phyloP scores from a whole-genome alignment of 2,329 filamentous ascomycete species.

The Pseudogymnoascus sp. region DNA sequence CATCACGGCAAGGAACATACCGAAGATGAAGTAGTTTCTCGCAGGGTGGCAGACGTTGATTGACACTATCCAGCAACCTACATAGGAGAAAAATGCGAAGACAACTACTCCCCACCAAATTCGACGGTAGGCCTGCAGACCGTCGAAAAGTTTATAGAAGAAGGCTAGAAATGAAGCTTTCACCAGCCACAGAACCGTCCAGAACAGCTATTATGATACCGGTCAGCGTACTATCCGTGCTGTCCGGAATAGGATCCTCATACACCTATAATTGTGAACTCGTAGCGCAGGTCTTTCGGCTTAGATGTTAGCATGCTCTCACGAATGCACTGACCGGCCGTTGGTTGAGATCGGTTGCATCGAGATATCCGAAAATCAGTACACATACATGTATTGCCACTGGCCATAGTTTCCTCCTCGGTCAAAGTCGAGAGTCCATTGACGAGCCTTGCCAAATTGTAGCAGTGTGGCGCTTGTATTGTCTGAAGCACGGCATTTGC shows the following conservation, averaged over 20 bases:
- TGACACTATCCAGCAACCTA: background rate
- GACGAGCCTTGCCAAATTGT: background rate
- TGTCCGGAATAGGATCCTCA: background rate
- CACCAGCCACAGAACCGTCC: conserved; percentile 10
- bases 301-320: background rate
- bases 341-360: background rate
- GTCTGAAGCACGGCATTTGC: conserved; percentile 3
- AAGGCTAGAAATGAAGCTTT: conserved; percentile 11
- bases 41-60: background rate
- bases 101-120: conserved; percentile 2
- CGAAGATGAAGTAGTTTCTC: background rate
- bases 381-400: background rate
- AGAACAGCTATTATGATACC: background rate
- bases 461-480: background rate
- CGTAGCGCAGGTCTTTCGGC: background rate
- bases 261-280: background rate
- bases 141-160: conserved; percentile 9
- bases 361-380: background rate
- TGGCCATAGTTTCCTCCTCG: background rate
- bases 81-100: conserved; percentile 1
- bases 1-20: background rate
- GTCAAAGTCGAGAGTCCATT: background rate
- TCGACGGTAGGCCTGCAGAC: background rate
- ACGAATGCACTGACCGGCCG: background rate
- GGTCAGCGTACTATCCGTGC: background rate